A percentile compares a stretch with the other conserved stretches of the same genome.
phyloP scores from a whole-genome alignment of 257 asterid species.

The Hygrophila difformis region DNA sequence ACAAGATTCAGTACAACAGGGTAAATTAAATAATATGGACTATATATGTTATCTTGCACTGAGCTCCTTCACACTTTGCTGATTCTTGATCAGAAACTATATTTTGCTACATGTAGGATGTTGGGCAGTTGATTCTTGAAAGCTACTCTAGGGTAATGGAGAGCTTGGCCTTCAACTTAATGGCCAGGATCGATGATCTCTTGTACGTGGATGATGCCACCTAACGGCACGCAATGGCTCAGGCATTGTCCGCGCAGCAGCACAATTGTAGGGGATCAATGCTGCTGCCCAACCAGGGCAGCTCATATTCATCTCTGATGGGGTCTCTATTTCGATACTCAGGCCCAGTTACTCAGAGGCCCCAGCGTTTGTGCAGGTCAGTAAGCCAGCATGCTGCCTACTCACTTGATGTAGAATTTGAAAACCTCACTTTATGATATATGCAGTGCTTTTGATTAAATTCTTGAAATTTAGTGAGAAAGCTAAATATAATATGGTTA shows the following conservation, averaged over 20 bases:
- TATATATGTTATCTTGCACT: neutral
- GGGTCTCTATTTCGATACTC: constrained; percentile 36
- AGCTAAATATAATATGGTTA: no score
- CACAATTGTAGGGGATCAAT: constrained; percentile 25
- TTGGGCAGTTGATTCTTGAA: constrained; percentile 93
- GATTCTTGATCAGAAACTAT: no score
- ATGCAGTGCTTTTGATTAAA: no score
- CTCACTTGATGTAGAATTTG: constrained; percentile 4
- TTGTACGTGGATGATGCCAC: constrained; percentile 78
- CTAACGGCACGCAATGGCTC: constrained; percentile 51
- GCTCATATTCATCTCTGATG: constrained; percentile 26
- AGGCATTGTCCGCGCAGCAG: constrained; percentile 24
- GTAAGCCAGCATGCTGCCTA: constrained; percentile 26
- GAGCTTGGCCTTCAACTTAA: constrained; percentile 71
- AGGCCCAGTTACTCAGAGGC: constrained; percentile 25
- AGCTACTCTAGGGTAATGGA: constrained; percentile 93
- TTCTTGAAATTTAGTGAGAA: no score
- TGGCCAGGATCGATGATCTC: constrained; percentile 84
- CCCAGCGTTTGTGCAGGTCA: constrained; percentile 28
- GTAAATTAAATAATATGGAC: constrained; percentile 21
- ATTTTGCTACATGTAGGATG: constrained; percentile 79
- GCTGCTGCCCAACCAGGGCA: constrained; percentile 26
- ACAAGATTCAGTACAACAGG: constrained; percentile 81
- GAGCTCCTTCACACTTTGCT: neutral
- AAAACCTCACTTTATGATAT: constrained; percentile 19